phyloP scores from a whole-genome alignment of 108 stramenopile species.

The Poteriospumella lacustris region DNA sequence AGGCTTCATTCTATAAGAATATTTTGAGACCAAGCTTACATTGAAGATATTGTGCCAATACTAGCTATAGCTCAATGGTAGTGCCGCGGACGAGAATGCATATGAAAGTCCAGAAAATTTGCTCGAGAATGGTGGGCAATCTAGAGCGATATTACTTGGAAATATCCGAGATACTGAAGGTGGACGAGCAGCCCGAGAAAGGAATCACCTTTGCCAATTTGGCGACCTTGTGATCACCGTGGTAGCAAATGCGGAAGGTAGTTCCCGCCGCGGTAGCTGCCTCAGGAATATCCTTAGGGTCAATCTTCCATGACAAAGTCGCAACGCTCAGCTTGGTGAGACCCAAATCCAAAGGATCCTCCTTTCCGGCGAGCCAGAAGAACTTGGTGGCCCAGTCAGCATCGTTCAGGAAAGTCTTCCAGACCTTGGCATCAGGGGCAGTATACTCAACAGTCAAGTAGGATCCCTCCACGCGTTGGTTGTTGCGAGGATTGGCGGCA shows the following conservation, averaged over 20 bases:
- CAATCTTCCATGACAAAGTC: not conserved
- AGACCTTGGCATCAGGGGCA: conserved; percentile 25
- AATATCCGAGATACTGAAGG: not conserved
- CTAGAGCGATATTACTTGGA: no score
- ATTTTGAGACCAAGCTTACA: no score
- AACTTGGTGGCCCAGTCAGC: conserved; percentile 58
- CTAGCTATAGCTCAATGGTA: no score
- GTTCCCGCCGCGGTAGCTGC: not conserved
- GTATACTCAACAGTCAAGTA: conserved; percentile 48
- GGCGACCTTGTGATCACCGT: conserved; percentile 4
- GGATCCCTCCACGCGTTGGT: conserved; percentile 51
- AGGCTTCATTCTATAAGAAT: no score
- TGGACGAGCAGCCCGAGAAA: conserved; percentile 13
- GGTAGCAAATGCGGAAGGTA: conserved; percentile 6
- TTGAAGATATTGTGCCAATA: no score
- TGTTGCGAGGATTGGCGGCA: conserved; percentile 59
- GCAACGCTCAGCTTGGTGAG: not conserved
- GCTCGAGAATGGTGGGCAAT: no score
- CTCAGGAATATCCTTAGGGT: no score
- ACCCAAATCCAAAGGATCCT: conserved; percentile 6
- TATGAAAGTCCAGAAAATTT: no score
- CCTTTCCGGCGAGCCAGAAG: conserved; percentile 29
- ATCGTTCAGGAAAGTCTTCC: conserved; percentile 45
- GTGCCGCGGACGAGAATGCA: no score
- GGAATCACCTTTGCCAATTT: not conserved